Base-by-base conservation (phyloP, 1,139 yeast species). In the Tardiomyces depauwii region DNA sequence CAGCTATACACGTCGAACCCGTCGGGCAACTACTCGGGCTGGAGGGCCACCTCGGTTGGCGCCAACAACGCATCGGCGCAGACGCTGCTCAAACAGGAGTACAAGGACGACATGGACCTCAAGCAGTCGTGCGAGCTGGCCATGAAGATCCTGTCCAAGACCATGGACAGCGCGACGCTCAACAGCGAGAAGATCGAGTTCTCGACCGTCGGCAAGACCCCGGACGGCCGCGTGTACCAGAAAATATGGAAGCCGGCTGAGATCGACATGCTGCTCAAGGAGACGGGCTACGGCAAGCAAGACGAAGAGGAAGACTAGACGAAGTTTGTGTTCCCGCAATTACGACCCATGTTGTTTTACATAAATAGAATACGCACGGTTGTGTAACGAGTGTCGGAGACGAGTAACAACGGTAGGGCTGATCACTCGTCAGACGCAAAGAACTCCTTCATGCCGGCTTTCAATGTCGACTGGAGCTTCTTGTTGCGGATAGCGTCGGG, bases 11-110 rank as follows among this genome's bases (percentile, higher is more conserved):
- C 96, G 18, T 84, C 95, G 18, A 91, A 93, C 63, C 99, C 99
- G 13, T 84, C 95, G 0, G 99, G 99, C 36, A 93, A 93, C 67
- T 93, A 88, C 64, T 80, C 94, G 38, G 98, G 98, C 25, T 93
- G 99, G 99, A 88, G 85, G 66, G 98, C 98, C 42, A 89, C 96
- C 40, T 78, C 89, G 58, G 91, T 91, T 52, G 99, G 99, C 40
- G 96, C 97, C 48, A 93, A 91, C 68, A 89, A 87, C 54, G 79
- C 95, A 4, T 89, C 96, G 41, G 96, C 97, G 1, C 98, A 93
- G 68, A 89, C 98, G 1, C 71, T 93, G 54, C 74, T 93, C 61
- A 93, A 91, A 67, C 95, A 89, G 69, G 98, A 93, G 60, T 93
- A 85, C 70, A 87, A 84, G 61, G 93, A 86, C 56, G 93, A 83